Conservation (phyloP, 352 stramenopile species). For the Globisporangium irregulare region DNA sequence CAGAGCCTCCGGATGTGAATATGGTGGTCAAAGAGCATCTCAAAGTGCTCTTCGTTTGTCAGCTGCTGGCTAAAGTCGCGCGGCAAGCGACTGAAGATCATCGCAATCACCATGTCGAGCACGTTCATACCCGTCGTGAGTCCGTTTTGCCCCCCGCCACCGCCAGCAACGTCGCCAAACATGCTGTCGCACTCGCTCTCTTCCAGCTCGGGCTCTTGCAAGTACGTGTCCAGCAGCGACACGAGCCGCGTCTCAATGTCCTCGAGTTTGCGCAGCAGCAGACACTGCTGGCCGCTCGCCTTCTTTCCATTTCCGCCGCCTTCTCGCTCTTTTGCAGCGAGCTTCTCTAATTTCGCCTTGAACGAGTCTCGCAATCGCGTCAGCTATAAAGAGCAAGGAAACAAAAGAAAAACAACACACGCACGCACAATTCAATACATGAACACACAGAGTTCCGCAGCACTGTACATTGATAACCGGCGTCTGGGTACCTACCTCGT, state of each 20-base stretch:
- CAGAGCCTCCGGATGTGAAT: conserved; percentile 76
- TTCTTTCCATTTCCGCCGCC: conserved; percentile 13
- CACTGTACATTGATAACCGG: not conserved
- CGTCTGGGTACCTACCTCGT: conserved; percentile 32
- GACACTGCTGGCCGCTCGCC: conserved; percentile 28
- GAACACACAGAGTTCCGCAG: not conserved
- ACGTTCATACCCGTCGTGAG: conserved; percentile 63
- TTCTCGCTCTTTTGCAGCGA: conserved; percentile 13
- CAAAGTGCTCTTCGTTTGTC: conserved; percentile 64
- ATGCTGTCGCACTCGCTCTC: conserved; percentile 45
- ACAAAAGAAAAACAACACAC: not conserved
- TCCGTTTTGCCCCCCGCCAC: conserved; percentile 11
- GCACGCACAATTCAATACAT: not conserved
- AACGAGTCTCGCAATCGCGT: conserved; percentile 71
- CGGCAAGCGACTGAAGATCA: conserved; percentile 81
- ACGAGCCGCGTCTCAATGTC: conserved; percentile 74
- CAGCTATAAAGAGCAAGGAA: conserved; percentile 21
- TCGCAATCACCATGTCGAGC: conserved; percentile 84
- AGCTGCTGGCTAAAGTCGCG: conserved; percentile 50
- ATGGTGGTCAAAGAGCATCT: conserved; percentile 76
- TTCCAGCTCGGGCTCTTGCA: conserved; percentile 54
- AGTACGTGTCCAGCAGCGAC: conserved; percentile 51
- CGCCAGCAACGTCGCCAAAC: conserved; percentile 27
- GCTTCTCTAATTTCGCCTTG: conserved; percentile 45
- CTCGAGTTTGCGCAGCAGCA: conserved; percentile 76